These are phyloP conservation scores for Candida pseudocylindracea DNA, from an alignment of 1,139 yeast species.

Conservation along the genomic window DNA sequence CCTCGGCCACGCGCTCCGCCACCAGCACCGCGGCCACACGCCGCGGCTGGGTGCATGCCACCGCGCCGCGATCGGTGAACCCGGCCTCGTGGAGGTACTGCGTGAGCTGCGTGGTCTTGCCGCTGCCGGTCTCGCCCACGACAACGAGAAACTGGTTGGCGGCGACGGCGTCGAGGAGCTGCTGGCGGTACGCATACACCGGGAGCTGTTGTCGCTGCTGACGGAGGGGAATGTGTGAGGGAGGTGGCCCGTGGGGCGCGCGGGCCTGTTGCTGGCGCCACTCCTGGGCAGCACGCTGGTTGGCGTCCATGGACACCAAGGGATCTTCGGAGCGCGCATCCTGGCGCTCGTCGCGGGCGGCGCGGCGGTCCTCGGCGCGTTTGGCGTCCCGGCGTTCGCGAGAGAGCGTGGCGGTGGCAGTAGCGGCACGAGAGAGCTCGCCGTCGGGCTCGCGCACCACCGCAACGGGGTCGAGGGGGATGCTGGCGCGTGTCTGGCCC, in stretches of 20 bases:
- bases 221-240: constrained; percentile 33
- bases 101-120: constrained; percentile 11
- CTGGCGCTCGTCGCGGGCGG: too few relatives aligned
- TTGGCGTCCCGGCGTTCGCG: constrained; percentile 39
- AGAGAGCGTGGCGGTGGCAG: constrained; percentile 52
- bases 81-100: constrained; percentile 71
- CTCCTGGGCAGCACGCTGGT: constrained; percentile 4
- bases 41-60: constrained; percentile 86
- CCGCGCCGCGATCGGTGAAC: constrained; percentile 39
- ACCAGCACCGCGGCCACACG: constrained; percentile 74
- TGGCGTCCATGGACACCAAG: constrained; percentile 1
- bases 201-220: constrained; percentile 58
- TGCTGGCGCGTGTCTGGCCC: constrained; percentile 23
- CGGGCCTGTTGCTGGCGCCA: constrained; percentile 26
- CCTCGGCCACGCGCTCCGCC: constrained; percentile 47
- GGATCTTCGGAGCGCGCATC: constrained; percentile 6
- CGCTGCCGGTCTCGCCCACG: constrained; percentile 49
- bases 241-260: constrained; percentile 14
- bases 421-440: constrained; percentile 53
- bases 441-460: constrained; percentile 61
- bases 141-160: constrained; percentile 20
- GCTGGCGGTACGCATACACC: constrained; percentile 37
- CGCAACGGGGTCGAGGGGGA: constrained; percentile 26
- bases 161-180: constrained; percentile 32
- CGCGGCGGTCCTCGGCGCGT: constrained; percentile 26